A percentile compares a stretch with the other conserved stretches of the same genome.
Evolutionary conservation across 2,329 filamentous ascomycete genomes (phyloP).

Genomic region (Penicillium corylophilum): DNA sequence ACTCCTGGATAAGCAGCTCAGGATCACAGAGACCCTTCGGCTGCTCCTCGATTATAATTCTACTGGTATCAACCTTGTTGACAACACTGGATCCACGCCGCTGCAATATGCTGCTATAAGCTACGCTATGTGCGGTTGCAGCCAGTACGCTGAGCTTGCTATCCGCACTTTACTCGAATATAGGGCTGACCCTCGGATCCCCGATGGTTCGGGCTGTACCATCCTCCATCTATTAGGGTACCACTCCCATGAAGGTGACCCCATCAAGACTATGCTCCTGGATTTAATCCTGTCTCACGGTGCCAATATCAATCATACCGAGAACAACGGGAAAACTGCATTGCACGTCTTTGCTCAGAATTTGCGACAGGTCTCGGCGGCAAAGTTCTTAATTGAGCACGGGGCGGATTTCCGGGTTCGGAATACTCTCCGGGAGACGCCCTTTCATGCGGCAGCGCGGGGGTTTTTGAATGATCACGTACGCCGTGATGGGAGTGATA

Average conservation of each 20-base stretch:
- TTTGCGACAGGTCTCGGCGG: constrained; percentile 20
- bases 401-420: constrained; percentile 12
- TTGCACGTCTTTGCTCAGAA: constrained; percentile 23
- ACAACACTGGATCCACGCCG: constrained; percentile 18
- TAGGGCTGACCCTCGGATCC: constrained; percentile 15
- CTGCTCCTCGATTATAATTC: constrained; percentile 19
- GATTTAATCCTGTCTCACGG: constrained; percentile 21
- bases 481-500: not conserved
- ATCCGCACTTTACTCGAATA: constrained; percentile 18
- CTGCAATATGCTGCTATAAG: constrained; percentile 14
- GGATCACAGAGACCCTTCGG: constrained; percentile 17
- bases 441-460: constrained; percentile 21
- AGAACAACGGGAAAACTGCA: constrained; percentile 21
- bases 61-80: constrained; percentile 16
- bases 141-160: constrained; percentile 8
- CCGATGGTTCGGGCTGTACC: constrained; percentile 15
- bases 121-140: constrained; percentile 11
- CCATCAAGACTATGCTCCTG: constrained; percentile 15
- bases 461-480: constrained; percentile 3
- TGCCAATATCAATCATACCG: constrained; percentile 16
- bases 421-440: constrained; percentile 21
- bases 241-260: constrained; percentile 6
- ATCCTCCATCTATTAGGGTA: constrained; percentile 19
- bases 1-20: constrained; percentile 5
- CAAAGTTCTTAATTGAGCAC: constrained; percentile 4